Evolutionary conservation across 106 monocot species (phyloP).

Genomic region (Allium fistulosum): DNA sequence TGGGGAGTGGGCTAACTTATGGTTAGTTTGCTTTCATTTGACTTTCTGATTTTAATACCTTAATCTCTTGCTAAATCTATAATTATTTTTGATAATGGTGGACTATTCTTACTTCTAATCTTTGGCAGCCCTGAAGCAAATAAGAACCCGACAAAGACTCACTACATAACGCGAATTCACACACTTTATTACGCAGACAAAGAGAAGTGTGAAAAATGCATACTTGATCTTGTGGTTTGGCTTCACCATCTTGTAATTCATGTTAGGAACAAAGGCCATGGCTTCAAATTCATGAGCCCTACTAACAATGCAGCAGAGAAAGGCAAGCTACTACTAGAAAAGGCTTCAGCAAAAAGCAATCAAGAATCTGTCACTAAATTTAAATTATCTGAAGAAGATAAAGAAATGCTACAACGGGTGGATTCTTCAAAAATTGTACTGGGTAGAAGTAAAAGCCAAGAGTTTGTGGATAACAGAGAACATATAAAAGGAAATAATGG

Average conservation of each 20-base stretch:
- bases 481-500: neutral
- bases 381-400: slow-evolving; percentile 30
- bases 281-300: slow-evolving; percentile 14
- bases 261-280: slow-evolving; percentile 32
- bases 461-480: neutral
- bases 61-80: neutral
- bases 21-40: slow-evolving; percentile 33
- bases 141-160: slow-evolving; percentile 5
- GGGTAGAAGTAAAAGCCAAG: slow-evolving; percentile 8
- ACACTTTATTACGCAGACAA: slow-evolving; percentile 51
- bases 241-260: slow-evolving; percentile 47
- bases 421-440: slow-evolving; percentile 3
- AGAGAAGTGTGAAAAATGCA: slow-evolving; percentile 43
- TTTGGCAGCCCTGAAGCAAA: slow-evolving; percentile 32
- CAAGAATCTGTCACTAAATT: neutral
- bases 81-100: too few relatives aligned
- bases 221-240: slow-evolving; percentile 42
- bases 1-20: slow-evolving; percentile 79
- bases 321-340: neutral
- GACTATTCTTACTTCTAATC: neutral
- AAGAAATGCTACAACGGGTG: slow-evolving; percentile 8
- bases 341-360: neutral
- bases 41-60: neutral
- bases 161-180: slow-evolving; percentile 28
- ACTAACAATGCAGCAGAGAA: neutral